Evolutionary conservation across 2,329 filamentous ascomycete species (phyloP), one percentile per base, ranked within the genome.

Genomic region (Paraconiothyrium sp.): DNA sequence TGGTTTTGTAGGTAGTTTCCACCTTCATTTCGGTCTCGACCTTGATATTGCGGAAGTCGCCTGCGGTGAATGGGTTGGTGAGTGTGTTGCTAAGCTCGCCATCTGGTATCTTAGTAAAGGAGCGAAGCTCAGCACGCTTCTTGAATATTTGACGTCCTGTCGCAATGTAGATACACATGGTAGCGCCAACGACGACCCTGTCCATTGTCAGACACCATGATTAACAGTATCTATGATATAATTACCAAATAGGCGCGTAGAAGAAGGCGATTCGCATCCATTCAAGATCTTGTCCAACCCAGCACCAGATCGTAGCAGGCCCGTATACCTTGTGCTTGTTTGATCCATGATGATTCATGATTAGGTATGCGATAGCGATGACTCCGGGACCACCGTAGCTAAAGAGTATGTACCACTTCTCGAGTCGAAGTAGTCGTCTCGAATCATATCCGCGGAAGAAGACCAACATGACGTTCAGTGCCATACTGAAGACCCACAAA

Each of bases 301-400:
- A 95, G 74, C 92, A 96, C 92, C 92, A 96, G 24, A 95, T 78
- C 83, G 86, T 87, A 32, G 92, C 92, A 67, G 91, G 84, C 1
- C 92, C 92, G 73, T 94, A 93, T 56, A 94, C 85, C 3, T 83
- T 85, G 5, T 87, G 86, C 27, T 30, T n/a, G 16, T 32, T 32
- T 2, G 82, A 78, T 0, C 74, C 69, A n/a, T 75, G 66, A 50
- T 84, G 84, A 60, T 82, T 81, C 57, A 93, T 79, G 59, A 92
- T 91, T 57, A 93, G 81, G 70, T 88, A 93, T 7, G 83, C 76
- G 10, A 94, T 76, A 0, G 90, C 88, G 1, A 91, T 88, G 10
- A 92, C 75, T 20, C 92, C 87, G 0, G 92, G 91, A 2, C 92
- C 63, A 0, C 92, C 92, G 63, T 95, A 95, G 73, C 91, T 93